These are phyloP conservation scores for Truncatella angustata DNA, from an alignment of 2,329 filamentous ascomycete species.

Conservation along the genomic window DNA sequence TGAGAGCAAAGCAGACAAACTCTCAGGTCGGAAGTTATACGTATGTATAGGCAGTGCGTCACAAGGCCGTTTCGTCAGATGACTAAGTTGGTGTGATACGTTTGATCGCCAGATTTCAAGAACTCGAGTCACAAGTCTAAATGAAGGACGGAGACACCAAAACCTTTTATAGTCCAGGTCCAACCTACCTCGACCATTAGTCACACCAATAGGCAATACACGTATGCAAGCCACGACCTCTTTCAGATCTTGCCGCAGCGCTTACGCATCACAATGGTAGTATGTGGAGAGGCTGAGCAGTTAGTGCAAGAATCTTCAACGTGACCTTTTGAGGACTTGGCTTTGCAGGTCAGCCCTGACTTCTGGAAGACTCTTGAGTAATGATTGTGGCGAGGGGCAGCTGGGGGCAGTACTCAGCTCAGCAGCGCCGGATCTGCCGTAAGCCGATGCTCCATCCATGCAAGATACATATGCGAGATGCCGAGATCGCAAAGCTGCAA, in stretches of 20 bases:
- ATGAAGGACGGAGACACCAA: background rate
- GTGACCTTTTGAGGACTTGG: background rate
- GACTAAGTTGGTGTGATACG: background rate
- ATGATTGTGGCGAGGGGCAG: background rate
- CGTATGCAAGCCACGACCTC: background rate
- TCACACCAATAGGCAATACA: background rate
- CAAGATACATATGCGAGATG: background rate
- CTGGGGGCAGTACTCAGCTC: background rate
- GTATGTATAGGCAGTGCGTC: background rate
- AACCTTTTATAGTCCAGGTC: constrained; percentile 4
- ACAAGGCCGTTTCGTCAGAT: background rate
- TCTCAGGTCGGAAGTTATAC: background rate
- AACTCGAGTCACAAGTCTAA: no score
- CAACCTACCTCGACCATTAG: background rate
- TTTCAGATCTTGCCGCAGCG: background rate
- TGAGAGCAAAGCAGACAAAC: background rate
- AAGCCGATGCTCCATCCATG: background rate
- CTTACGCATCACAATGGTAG: background rate
- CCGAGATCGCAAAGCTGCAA: background rate
- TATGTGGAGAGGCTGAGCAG: constrained; percentile 1
- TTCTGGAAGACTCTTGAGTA: background rate
- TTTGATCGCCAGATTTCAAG: no score
- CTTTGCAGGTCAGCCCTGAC: background rate
- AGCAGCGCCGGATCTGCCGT: background rate
- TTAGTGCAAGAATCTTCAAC: background rate